Evolutionary conservation across 805 yeast species (phyloP).

Genomic region (Blastobotrys muscicola): DNA sequence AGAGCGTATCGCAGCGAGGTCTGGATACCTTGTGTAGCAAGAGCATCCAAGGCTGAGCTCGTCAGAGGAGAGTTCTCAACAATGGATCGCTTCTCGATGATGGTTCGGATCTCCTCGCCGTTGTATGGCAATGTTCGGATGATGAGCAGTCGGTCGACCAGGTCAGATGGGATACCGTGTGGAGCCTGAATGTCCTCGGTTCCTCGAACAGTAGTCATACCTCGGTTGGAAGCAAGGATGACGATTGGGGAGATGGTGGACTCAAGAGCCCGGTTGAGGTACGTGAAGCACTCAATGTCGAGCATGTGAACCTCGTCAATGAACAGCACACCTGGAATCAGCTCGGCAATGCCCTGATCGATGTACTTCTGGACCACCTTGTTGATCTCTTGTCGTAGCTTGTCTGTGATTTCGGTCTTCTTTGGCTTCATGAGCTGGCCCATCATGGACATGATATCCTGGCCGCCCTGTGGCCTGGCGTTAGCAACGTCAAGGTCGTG

Average conservation of each 20-base stretch:
- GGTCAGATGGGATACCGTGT: conserved; percentile 94
- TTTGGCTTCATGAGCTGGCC: conserved; percentile 93
- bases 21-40: conserved; percentile 64
- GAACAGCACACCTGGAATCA: conserved; percentile 94
- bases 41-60: conserved; percentile 59
- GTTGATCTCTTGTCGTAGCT: conserved; percentile 85
- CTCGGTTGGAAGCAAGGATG: conserved; percentile 92
- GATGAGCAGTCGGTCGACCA: conserved; percentile 82
- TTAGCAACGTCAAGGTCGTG: conserved; percentile 96
- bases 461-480: conserved; percentile 95
- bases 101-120: conserved; percentile 70
- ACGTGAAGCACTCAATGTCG: conserved; percentile 94
- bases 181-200: conserved; percentile 78
- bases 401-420: conserved; percentile 95
- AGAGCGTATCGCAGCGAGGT: conserved; percentile 87
- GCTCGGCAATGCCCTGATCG: conserved; percentile 96
- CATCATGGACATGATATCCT: conserved; percentile 91
- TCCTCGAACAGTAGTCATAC: conserved; percentile 85
- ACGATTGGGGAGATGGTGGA: conserved; percentile 89
- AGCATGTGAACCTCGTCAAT: conserved; percentile 98
- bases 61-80: conserved; percentile 64
- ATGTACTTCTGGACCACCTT: conserved; percentile 93
- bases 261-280: conserved; percentile 87
- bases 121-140: conserved; percentile 87
- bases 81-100: conserved; percentile 71